Evolutionary conservation across 805 yeast genomes (phyloP), one percentile per base, ranked within the genome.

Genomic region (Saccharomyces mikatae): DNA sequence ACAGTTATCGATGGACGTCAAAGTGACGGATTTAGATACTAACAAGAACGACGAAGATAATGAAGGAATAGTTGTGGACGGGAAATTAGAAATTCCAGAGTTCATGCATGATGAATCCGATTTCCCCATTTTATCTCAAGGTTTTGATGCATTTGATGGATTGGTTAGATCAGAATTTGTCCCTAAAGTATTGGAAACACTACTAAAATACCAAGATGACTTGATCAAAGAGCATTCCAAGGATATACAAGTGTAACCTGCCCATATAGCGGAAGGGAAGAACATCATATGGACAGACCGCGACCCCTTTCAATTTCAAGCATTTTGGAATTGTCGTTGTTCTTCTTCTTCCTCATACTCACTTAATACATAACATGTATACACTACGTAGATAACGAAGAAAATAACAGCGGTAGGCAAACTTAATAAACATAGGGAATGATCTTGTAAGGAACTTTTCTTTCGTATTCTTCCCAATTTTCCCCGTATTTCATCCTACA

Each of bases 401-500:
- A 14, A 41, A 50, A 22, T 11, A 28, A 11, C 14, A 32, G 22
- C 28, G 46, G 27, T 50, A 31, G 41, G 22, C 10, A 44, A 46
- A 44, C 52, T 69, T 72, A 91, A 69, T 90, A 92, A 6, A 94
- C 71, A 63, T 84, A 90, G 4, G 99, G 99, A 58, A 94, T 79
- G 58, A 94, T 90, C 68, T 89, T 86, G 70, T 86, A 92, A 14
- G 96, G 97, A 31, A 94, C 99, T 59, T 71, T 66, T 55, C 69
- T 75, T 72, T 87, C 88, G 70, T 94, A 94, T 70, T 86, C 83
- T 52, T 75, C 79, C 99, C 99, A 94, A 47, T 83, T 79, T 58
- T 84, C 77, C 14, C 95, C 95, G 64, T 94, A 94, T 74, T 94
- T 94, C 31, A 71, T 81, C 41, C 84, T 76, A 69, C 99, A 94